Evolutionary conservation across 1,139 yeast species (phyloP).

Genomic region (Kurtzmaniella quercitrusa): DNA sequence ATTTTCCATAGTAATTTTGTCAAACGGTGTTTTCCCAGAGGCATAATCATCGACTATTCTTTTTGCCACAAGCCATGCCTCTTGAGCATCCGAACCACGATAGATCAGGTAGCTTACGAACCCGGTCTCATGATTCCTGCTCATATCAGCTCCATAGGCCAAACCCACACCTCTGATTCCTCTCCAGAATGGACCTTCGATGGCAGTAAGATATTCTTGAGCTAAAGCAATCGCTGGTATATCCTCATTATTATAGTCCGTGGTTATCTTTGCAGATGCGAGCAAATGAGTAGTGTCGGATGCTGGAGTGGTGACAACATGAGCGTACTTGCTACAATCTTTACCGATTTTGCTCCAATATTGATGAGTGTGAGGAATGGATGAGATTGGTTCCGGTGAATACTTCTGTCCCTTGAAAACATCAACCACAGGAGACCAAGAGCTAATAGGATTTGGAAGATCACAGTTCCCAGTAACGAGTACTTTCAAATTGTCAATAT

Average conservation of each 20-base stretch:
- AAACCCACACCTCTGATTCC: constrained; percentile 94
- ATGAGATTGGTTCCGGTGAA: constrained; percentile 12
- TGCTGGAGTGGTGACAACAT: constrained; percentile 72
- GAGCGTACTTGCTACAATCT: constrained; percentile 52
- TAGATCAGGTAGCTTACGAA: constrained; percentile 63
- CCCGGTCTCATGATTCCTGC: constrained; percentile 62
- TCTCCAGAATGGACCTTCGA: constrained; percentile 97
- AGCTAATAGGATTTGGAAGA: constrained; percentile 50
- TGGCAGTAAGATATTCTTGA: constrained; percentile 73
- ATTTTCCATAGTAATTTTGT: constrained; percentile 58
- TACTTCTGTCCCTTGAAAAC: constrained; percentile 11
- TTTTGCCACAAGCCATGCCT: constrained; percentile 67
- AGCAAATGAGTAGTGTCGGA: constrained; percentile 81
- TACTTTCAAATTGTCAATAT: constrained; percentile 58
- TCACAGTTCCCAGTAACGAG: constrained; percentile 68
- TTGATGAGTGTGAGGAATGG: constrained; percentile 51
- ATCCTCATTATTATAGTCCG: constrained; percentile 63
- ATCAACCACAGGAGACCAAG: constrained; percentile 53
- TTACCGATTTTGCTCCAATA: constrained; percentile 58
- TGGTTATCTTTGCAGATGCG: constrained; percentile 59
- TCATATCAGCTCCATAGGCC: constrained; percentile 81
- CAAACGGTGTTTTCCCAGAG: constrained; percentile 50
- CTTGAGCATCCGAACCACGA: constrained; percentile 79
- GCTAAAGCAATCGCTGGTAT: constrained; percentile 70
- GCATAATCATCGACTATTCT: constrained; percentile 62